phyloP scores from a whole-genome alignment of 2,329 filamentous ascomycete genomes.

The Coniosporium tulheliwenetii region DNA sequence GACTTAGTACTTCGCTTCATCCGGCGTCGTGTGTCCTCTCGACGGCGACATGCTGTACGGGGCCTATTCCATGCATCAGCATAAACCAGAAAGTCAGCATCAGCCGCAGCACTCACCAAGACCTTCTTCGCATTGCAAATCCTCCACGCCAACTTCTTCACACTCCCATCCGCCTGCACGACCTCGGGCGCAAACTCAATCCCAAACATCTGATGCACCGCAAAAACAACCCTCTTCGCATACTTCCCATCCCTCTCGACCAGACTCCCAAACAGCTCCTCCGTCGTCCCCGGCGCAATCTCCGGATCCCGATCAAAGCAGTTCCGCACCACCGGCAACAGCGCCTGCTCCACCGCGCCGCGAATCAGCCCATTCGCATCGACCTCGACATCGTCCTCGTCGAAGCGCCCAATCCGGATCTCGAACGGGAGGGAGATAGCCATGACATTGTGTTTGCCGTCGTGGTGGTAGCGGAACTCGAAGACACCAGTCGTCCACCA shows the following conservation, averaged over 20 bases:
- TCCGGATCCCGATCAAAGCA: constrained; percentile 87
- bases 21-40: constrained; percentile 23
- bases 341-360: constrained; percentile 54
- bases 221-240: constrained; percentile 79
- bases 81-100: neutral
- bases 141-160: constrained; percentile 82
- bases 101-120: constrained; percentile 43
- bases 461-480: constrained; percentile 94
- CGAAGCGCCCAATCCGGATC: constrained; percentile 67
- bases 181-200: constrained; percentile 90
- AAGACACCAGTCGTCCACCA: constrained; percentile 97
- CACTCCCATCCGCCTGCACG: constrained; percentile 79
- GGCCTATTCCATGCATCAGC: constrained; percentile 14
- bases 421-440: constrained; percentile 88
- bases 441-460: constrained; percentile 85
- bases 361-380: constrained; percentile 47
- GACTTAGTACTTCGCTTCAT: neutral
- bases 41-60: constrained; percentile 33
- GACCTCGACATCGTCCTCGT: constrained; percentile 51
- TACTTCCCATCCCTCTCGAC: constrained; percentile 84
- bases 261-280: constrained; percentile 71
- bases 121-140: constrained; percentile 94
- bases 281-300: constrained; percentile 64
- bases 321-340: constrained; percentile 75
- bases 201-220: constrained; percentile 89